These are phyloP conservation scores for Bromus sterilis DNA, from an alignment of 176 grass and related monocot species.

Conservation along the genomic window DNA sequence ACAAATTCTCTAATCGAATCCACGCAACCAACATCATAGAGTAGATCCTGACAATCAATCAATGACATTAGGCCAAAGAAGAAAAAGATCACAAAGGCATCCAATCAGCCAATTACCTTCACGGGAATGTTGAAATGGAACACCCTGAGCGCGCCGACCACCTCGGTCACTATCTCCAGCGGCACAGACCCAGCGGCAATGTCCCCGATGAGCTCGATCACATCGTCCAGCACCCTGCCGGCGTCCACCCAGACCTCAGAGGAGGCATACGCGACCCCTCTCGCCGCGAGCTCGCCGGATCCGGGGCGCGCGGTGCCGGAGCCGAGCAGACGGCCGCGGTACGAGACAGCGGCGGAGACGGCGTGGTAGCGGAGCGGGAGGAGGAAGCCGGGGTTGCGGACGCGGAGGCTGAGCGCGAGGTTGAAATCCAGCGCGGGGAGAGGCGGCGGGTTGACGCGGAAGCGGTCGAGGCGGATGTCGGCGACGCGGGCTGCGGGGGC, in stretches of 20 bases:
- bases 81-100: background rate
- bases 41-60: background rate
- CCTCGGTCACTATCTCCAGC: slow-evolving; percentile 44
- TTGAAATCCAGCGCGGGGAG: slow-evolving; percentile 15
- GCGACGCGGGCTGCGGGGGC: background rate
- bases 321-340: slow-evolving; percentile 37
- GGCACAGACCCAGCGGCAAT: slow-evolving; percentile 31
- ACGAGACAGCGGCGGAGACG: slow-evolving; percentile 38
- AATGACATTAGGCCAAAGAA: background rate
- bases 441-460: background rate
- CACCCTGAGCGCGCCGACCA: slow-evolving; percentile 9
- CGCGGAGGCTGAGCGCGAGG: slow-evolving; percentile 27
- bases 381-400: background rate
- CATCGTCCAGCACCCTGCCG: slow-evolving; percentile 31
- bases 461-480: background rate
- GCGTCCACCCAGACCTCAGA: slow-evolving; percentile 44
- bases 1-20: background rate
- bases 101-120: slow-evolving; percentile 23
- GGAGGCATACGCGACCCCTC: slow-evolving; percentile 1
- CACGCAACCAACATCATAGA: background rate
- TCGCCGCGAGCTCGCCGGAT: slow-evolving; percentile 11
- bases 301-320: slow-evolving; percentile 13
- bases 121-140: slow-evolving; percentile 34
- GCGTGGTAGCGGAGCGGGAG: slow-evolving; percentile 18
- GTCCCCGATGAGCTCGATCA: slow-evolving; percentile 36